Percentiles rank a stretch among this genome's conserved stretches.
Evolutionary conservation across 192 early-diverging fungal species (phyloP).

Genomic region (Linderina pennispora): DNA sequence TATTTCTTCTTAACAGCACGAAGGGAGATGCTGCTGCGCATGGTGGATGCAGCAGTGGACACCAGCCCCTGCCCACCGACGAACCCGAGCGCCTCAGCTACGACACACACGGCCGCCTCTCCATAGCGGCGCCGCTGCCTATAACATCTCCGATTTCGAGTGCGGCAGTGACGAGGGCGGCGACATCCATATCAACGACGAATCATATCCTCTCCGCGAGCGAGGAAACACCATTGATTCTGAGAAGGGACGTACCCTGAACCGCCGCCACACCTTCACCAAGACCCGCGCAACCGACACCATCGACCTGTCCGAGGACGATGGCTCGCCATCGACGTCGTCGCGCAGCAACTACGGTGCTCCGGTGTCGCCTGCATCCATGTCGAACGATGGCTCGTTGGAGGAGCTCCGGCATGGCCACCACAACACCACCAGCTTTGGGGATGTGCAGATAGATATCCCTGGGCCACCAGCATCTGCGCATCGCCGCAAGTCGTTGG

Average conservation of each 20-base stretch:
- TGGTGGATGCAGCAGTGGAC: slow-evolving; percentile 7
- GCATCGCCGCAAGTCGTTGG: slow-evolving; percentile 20
- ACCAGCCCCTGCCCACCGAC: slow-evolving; percentile 43
- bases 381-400: slow-evolving; percentile 1
- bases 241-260: slow-evolving; percentile 28
- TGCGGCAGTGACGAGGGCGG: slow-evolving; percentile 13
- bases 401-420: no score
- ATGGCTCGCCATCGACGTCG: slow-evolving; percentile 32
- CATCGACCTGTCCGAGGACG: slow-evolving; percentile 18
- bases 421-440: no score
- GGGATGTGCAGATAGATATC: slow-evolving; percentile 36
- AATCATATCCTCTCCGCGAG: slow-evolving; percentile 43
- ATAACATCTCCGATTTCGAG: slow-evolving; percentile 41
- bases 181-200: slow-evolving; percentile 1
- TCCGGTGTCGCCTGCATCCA: slow-evolving; percentile 19
- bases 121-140: slow-evolving; percentile 15
- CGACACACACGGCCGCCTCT: slow-evolving; percentile 14
- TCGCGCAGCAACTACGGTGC: slow-evolving; percentile 22
- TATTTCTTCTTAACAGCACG: slow-evolving; percentile 72
- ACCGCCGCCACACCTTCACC: slow-evolving; percentile 13
- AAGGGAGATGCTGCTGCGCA: slow-evolving; percentile 11
- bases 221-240: slow-evolving; percentile 20
- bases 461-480: slow-evolving; percentile 17
- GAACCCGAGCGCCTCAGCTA: slow-evolving; percentile 35
- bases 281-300: slow-evolving; percentile 8